These are phyloP conservation scores for Euphorbia celastroides DNA, from an alignment of 441 rosid species.

Conservation along the genomic window DNA sequence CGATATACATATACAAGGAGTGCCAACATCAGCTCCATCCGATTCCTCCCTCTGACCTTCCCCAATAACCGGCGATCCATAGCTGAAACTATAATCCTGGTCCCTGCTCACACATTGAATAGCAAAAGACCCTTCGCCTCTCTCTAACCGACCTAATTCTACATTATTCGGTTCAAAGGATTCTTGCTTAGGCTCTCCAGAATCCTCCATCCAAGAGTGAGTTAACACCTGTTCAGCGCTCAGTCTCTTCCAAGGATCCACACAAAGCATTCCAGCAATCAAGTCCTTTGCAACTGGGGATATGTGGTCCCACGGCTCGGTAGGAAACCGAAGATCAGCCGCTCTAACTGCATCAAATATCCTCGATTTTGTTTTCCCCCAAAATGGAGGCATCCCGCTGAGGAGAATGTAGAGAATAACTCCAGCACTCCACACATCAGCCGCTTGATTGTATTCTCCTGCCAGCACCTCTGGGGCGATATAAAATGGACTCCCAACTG, in stretches of 20 bases:
- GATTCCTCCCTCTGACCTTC: slow-evolving; percentile 29
- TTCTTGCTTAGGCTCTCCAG: slow-evolving; percentile 32
- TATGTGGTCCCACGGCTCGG: slow-evolving; percentile 61
- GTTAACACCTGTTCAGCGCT: slow-evolving; percentile 58
- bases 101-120: slow-evolving; percentile 28
- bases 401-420: slow-evolving; percentile 80
- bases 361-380: slow-evolving; percentile 80
- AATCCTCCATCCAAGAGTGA: slow-evolving; percentile 64
- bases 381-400: slow-evolving; percentile 82
- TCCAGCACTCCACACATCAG: slow-evolving; percentile 95
- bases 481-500: slow-evolving; percentile 92
- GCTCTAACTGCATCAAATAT: slow-evolving; percentile 83
- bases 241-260: slow-evolving; percentile 67
- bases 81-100: slow-evolving; percentile 60
- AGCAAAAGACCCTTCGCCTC: slow-evolving; percentile 40
- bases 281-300: slow-evolving; percentile 60
- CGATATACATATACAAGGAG: slow-evolving; percentile 21
- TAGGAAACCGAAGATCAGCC: slow-evolving; percentile 61
- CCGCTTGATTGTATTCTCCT: slow-evolving; percentile 77
- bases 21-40: slow-evolving; percentile 25
- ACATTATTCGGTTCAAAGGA: slow-evolving; percentile 26
- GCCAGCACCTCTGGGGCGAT: slow-evolving; percentile 83
- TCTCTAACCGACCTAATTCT: slow-evolving; percentile 32
- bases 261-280: slow-evolving; percentile 62
- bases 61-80: slow-evolving; percentile 20